Evolutionary conservation across 2,329 filamentous ascomycete species (phyloP).

Genomic region (Calonectria multiphialidica): DNA sequence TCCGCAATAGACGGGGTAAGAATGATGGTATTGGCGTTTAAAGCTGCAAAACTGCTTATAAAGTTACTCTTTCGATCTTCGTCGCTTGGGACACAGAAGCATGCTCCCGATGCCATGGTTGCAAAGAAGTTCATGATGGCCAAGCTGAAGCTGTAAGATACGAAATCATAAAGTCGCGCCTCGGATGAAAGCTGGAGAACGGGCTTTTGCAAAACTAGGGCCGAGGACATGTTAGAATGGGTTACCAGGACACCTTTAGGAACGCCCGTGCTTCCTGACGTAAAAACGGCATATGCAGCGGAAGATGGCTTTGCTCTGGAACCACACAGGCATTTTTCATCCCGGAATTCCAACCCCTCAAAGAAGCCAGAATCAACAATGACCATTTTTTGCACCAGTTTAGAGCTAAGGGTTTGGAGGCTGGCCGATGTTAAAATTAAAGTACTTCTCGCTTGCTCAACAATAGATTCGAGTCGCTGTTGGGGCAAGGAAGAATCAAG

Average conservation of each 20-base stretch:
- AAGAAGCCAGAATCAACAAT: not conserved
- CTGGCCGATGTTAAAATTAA: not conserved
- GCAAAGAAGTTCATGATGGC: not conserved
- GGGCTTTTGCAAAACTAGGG: not conserved
- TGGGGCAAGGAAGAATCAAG: conserved; percentile 27
- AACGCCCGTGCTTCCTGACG: conserved; percentile 9
- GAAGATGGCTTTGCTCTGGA: not conserved
- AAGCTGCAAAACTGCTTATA: not conserved
- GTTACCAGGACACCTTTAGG: conserved; percentile 13
- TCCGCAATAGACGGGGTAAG: conserved; percentile 25
- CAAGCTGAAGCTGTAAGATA: conserved; percentile 15
- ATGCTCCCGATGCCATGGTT: conserved; percentile 5
- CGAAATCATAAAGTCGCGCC: conserved; percentile 10
- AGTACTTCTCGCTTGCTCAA: not conserved
- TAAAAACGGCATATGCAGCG: conserved; percentile 12
- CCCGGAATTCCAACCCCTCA: too few relatives aligned
- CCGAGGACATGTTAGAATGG: not conserved
- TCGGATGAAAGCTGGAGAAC: not conserved
- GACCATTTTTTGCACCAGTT: not conserved
- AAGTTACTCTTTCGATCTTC: not conserved
- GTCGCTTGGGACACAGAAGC: conserved; percentile 18
- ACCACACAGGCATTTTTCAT: too few relatives aligned
- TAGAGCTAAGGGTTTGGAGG: not conserved
- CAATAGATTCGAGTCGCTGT: conserved; percentile 6
- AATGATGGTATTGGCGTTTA: not conserved